Conservation (phyloP, 2,329 filamentous ascomycete species). For the Aspergillus jensenii region DNA sequence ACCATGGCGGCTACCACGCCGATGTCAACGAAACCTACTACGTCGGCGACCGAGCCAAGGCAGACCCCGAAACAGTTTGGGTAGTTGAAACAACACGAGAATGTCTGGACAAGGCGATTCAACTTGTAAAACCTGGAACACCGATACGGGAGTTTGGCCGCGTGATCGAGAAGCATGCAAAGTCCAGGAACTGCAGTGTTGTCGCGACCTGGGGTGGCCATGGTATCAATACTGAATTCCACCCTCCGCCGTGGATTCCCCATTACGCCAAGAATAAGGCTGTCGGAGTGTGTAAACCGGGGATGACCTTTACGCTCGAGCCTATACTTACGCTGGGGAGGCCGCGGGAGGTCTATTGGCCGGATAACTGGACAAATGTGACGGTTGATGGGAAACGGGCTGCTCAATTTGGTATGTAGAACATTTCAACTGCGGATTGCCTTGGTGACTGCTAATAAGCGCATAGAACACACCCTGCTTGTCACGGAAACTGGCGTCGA, state of each 20-base stretch:
- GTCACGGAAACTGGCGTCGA: constrained; percentile 77
- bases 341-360: constrained; percentile 86
- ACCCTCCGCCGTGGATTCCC: constrained; percentile 84
- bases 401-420: constrained; percentile 69
- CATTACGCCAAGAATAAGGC: constrained; percentile 97
- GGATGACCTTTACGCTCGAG: constrained; percentile 96
- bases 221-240: constrained; percentile 85
- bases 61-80: constrained; percentile 76
- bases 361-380: constrained; percentile 92
- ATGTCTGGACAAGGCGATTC: constrained; percentile 79
- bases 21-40: constrained; percentile 97
- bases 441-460: constrained; percentile 10
- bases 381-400: constrained; percentile 83
- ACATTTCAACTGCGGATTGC: background rate
- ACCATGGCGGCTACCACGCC: constrained; percentile 86
- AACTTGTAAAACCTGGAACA: constrained; percentile 82
- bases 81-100: constrained; percentile 83
- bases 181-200: constrained; percentile 73
- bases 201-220: constrained; percentile 91
- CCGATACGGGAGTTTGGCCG: constrained; percentile 86
- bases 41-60: constrained; percentile 76
- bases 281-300: constrained; percentile 81
- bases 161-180: constrained; percentile 81
- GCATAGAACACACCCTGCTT: constrained; percentile 69
- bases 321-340: constrained; percentile 89